Conservation (phyloP, 2,329 filamentous ascomycete species). For the Colletotrichum orchidophilum region DNA sequence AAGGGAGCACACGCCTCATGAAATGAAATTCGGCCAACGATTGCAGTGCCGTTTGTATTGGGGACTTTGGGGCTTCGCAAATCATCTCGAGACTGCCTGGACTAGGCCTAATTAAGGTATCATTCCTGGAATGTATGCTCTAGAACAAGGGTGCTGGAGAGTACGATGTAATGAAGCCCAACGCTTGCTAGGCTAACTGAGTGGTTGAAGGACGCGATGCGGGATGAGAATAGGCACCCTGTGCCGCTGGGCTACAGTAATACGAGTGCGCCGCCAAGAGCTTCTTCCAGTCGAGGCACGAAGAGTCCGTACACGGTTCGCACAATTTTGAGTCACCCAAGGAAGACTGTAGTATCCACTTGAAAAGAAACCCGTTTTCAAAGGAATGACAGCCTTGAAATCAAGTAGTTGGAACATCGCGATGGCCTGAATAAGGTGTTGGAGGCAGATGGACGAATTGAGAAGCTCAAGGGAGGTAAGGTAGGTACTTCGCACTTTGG, state of each 20-base stretch:
- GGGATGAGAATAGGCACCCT: conserved; percentile 3
- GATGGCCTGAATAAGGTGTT: not conserved
- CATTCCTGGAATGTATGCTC: not conserved
- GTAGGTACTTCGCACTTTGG: not conserved
- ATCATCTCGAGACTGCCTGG: conserved; percentile 26
- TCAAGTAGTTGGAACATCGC: not conserved
- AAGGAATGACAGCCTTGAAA: not conserved
- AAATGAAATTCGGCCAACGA: not conserved
- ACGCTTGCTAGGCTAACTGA: conserved; percentile 1
- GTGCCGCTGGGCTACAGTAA: conserved; percentile 18
- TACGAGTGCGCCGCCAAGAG: not conserved
- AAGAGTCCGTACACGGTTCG: not conserved
- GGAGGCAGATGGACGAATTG: not conserved
- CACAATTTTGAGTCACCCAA: not conserved
- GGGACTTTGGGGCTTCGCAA: not conserved
- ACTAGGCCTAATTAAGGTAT: conserved; percentile 4
- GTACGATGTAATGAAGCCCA: not conserved
- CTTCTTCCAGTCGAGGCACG: not conserved
- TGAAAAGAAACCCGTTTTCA: not conserved
- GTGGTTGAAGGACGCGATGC: not conserved
- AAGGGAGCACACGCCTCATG: not conserved
- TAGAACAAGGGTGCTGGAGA: not conserved
- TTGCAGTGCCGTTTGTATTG: not conserved
- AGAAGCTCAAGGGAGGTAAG: not conserved
- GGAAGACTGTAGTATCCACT: not conserved